A percentile compares a stretch with the other conserved stretches of the same genome.
Conservation (phyloP, 805 yeast species). For the Candida montana region DNA sequence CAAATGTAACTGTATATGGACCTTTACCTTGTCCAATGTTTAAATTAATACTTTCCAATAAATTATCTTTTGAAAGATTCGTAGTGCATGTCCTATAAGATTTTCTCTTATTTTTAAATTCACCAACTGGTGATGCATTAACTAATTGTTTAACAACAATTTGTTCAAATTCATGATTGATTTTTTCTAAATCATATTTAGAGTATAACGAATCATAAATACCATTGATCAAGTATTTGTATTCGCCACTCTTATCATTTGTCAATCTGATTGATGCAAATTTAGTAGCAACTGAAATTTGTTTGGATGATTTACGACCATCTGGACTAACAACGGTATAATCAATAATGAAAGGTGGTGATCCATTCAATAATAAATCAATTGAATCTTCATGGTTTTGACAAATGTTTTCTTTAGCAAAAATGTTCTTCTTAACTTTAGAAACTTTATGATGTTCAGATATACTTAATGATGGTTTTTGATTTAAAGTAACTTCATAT, state of each 20-base stretch:
- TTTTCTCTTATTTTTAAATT: constrained; percentile 42
- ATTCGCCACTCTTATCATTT: constrained; percentile 50
- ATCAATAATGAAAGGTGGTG: constrained; percentile 63
- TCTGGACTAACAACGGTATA: constrained; percentile 58
- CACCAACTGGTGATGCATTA: constrained; percentile 54
- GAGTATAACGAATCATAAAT: constrained; percentile 63
- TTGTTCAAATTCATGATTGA: constrained; percentile 26
- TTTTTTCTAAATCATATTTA: constrained; percentile 30
- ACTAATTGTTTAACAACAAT: constrained; percentile 48
- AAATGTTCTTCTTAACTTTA: constrained; percentile 21
- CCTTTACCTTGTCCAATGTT: constrained; percentile 48
- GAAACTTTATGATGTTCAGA: constrained; percentile 28
- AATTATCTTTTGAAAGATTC: constrained; percentile 29
- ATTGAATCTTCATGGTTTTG: constrained; percentile 43
- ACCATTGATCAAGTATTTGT: constrained; percentile 53
- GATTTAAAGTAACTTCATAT: constrained; percentile 39
- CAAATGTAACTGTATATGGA: constrained; percentile 57
- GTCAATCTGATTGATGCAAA: constrained; percentile 42
- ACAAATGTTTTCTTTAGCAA: constrained; percentile 38
- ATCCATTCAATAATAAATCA: constrained; percentile 49
- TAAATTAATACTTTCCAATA: constrained; percentile 49
- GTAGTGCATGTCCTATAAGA: constrained; percentile 47
- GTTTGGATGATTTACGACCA: constrained; percentile 37
- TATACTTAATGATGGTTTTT: constrained; percentile 40
- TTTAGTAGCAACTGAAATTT: constrained; percentile 47